A percentile compares a stretch with the other conserved stretches of the same genome.
Evolutionary conservation across 805 yeast genomes (phyloP).

Genomic region (Starmera quercuum): DNA sequence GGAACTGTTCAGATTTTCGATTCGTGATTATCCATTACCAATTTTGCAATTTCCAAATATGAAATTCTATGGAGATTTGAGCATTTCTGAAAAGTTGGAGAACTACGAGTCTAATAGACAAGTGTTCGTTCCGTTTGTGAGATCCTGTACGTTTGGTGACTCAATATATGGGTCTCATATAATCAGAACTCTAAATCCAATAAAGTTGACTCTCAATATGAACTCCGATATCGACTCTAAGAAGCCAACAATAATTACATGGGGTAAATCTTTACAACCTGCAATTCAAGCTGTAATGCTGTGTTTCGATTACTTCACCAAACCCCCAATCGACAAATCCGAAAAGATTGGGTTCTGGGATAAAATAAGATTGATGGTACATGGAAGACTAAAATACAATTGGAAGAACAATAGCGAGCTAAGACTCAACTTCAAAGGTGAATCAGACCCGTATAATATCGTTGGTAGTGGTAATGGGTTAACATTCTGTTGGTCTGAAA

Average conservation of each 20-base stretch:
- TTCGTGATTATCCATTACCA: constrained; percentile 54
- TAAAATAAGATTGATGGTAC: constrained; percentile 46
- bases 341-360: constrained; percentile 68
- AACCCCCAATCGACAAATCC: constrained; percentile 63
- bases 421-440: constrained; percentile 57
- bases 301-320: constrained; percentile 59
- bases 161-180: constrained; percentile 50
- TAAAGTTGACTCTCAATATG: constrained; percentile 47
- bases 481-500: constrained; percentile 56
- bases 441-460: constrained; percentile 49
- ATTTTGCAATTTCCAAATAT: constrained; percentile 39
- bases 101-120: constrained; percentile 36
- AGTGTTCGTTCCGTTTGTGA: constrained; percentile 52
- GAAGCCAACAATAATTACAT: constrained; percentile 44
- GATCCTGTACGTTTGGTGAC: constrained; percentile 28
- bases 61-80: constrained; percentile 38
- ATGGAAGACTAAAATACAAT: constrained; percentile 42
- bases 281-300: constrained; percentile 54
- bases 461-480: constrained; percentile 55
- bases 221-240: constrained; percentile 36
- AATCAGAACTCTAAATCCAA: constrained; percentile 56
- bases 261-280: constrained; percentile 60
- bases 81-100: constrained; percentile 49
- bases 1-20: constrained; percentile 32
- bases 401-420: constrained; percentile 40